Percentiles rank a stretch among this genome's conserved stretches.
Evolutionary conservation across 176 grass and related monocot genomes (phyloP).

Genomic region (Poa annua): DNA sequence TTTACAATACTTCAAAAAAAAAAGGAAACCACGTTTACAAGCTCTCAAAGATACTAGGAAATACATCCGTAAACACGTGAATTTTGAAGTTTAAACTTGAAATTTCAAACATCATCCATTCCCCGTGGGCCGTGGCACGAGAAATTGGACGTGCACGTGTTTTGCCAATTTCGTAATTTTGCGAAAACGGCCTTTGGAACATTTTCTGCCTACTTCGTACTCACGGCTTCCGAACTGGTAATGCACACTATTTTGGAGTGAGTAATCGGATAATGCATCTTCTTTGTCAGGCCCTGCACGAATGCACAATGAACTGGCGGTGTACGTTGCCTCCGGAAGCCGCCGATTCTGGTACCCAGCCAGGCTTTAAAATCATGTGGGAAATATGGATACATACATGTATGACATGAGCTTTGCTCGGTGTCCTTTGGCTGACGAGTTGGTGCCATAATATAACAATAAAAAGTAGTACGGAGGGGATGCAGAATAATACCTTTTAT

Average conservation of each 20-base stretch:
- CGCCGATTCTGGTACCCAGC: not conserved
- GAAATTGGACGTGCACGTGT: not conserved
- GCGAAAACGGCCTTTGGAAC: not conserved
- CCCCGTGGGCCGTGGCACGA: not conserved
- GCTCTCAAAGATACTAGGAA: not conserved
- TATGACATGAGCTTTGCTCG: not conserved
- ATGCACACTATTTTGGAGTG: not conserved
- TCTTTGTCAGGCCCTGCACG: not conserved
- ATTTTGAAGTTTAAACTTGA: not conserved
- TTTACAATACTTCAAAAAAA: no score
- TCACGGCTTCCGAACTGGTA: not conserved
- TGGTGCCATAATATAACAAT: not conserved
- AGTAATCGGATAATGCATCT: not conserved
- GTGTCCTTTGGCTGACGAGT: not conserved
- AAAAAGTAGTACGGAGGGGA: not conserved
- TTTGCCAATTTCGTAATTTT: not conserved
- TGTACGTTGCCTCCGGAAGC: not conserved
- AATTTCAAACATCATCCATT: not conserved
- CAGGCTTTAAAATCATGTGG: not conserved
- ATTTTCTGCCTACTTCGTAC: not conserved
- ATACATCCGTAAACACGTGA: not conserved
- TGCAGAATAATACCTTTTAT: not conserved
- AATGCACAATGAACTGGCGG: conserved; percentile 18
- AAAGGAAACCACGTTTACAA: not conserved
- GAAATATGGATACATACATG: conserved; percentile 4